Evolutionary conservation across 2,329 filamentous ascomycete species (phyloP).

Genomic region (Aspergillus aculeatus): DNA sequence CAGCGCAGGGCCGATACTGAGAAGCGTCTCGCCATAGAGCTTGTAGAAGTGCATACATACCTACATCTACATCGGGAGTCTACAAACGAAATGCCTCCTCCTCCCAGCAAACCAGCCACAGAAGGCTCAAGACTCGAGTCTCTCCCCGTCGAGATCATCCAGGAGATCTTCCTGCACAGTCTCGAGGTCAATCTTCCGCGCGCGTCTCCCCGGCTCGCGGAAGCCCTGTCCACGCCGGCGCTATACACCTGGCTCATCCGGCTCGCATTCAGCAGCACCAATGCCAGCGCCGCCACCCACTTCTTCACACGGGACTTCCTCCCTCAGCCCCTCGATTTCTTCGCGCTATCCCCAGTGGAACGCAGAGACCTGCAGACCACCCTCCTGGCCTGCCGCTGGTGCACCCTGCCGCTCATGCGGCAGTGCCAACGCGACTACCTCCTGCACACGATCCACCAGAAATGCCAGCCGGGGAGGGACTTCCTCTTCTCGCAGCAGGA

Average conservation of each 20-base stretch:
- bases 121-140: slow-evolving; percentile 39
- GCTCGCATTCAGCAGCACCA: slow-evolving; percentile 43
- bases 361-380: slow-evolving; percentile 35
- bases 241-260: slow-evolving; percentile 47
- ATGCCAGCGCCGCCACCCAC: slow-evolving; percentile 27
- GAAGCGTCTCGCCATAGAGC: too few species aligned
- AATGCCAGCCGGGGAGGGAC: slow-evolving; percentile 26
- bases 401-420: slow-evolving; percentile 38
- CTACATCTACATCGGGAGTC: background rate
- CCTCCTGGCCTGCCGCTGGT: slow-evolving; percentile 44
- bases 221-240: slow-evolving; percentile 39
- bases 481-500: slow-evolving; percentile 23
- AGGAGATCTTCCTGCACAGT: slow-evolving; percentile 52
- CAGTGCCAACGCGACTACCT: slow-evolving; percentile 42
- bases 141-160: slow-evolving; percentile 50
- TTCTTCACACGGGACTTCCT: slow-evolving; percentile 42
- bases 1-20: too few species aligned
- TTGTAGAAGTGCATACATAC: background rate
- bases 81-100: slow-evolving; percentile 18
- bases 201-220: slow-evolving; percentile 44
- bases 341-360: slow-evolving; percentile 28
- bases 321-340: slow-evolving; percentile 37
- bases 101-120: slow-evolving; percentile 7
- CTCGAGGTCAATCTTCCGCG: slow-evolving; percentile 50
- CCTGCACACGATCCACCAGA: slow-evolving; percentile 32